phyloP scores from a whole-genome alignment of 2,329 filamentous ascomycete genomes.

The Colletotrichum sp. region DNA sequence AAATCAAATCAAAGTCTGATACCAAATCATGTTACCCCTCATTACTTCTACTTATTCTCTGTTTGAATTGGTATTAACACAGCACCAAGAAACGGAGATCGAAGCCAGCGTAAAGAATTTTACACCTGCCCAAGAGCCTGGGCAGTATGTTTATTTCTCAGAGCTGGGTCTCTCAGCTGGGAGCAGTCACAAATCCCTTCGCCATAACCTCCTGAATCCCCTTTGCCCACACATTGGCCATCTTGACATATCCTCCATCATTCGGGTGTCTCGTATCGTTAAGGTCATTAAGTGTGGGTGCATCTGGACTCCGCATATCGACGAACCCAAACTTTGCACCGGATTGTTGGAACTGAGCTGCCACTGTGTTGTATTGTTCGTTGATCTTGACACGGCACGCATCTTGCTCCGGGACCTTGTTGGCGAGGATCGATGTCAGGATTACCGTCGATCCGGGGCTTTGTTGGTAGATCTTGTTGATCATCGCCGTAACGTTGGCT shows the following conservation, averaged over 20 bases:
- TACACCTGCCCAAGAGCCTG: too few species aligned
- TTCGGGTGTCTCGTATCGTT: constrained; percentile 14
- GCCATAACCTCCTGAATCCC: constrained; percentile 17
- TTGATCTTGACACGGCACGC: constrained; percentile 23
- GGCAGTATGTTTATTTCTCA: too few species aligned
- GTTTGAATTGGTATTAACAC: too few species aligned
- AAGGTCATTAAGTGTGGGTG: constrained; percentile 17
- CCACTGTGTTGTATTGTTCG: constrained; percentile 13
- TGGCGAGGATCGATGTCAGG: constrained; percentile 7
- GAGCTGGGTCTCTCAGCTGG: background rate
- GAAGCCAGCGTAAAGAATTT: too few species aligned
- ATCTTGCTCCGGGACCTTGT: constrained; percentile 16
- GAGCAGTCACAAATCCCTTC: constrained; percentile 17
- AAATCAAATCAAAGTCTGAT: too few species aligned
- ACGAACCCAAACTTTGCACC: constrained; percentile 23
- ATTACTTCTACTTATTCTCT: too few species aligned
- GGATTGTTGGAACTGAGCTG: background rate
- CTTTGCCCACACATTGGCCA: constrained; percentile 17
- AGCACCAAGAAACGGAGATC: too few species aligned
- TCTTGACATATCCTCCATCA: constrained; percentile 16
- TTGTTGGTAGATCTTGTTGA: constrained; percentile 17
- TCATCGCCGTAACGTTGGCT: constrained; percentile 14
- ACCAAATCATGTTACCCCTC: too few species aligned
- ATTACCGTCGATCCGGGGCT: constrained; percentile 21
- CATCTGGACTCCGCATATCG: constrained; percentile 24